Percentiles rank a stretch among this genome's conserved stretches.
phyloP scores from a whole-genome alignment of 2,329 filamentous ascomycete species.

The Clonostachys sp. region DNA sequence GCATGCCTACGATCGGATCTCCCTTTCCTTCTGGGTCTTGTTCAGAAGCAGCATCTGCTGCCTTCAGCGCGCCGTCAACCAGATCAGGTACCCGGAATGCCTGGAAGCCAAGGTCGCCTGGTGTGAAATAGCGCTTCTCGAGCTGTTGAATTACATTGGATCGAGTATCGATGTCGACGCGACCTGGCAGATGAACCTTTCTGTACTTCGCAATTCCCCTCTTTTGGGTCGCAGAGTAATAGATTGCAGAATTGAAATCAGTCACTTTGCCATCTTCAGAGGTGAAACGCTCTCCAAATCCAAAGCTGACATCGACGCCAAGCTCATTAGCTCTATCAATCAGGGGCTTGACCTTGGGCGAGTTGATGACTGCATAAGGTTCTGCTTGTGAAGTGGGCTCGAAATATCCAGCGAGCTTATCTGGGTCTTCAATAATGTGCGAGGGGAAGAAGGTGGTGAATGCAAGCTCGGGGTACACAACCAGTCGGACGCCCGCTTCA shows the following conservation, averaged over 20 bases:
- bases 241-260: conserved; percentile 41
- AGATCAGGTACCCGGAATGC: conserved; percentile 46
- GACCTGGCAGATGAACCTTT: conserved; percentile 50
- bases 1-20: conserved; percentile 48
- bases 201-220: conserved; percentile 45
- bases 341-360: conserved; percentile 38
- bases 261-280: conserved; percentile 24
- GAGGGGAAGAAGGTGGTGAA: conserved; percentile 54
- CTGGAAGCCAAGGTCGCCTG: conserved; percentile 46
- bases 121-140: conserved; percentile 50
- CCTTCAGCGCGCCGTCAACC: conserved; percentile 17
- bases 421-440: conserved; percentile 36
- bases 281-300: conserved; percentile 40
- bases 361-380: conserved; percentile 14
- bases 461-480: conserved; percentile 50
- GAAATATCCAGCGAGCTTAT: conserved; percentile 42
- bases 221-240: conserved; percentile 36
- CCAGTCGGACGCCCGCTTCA: conserved; percentile 35
- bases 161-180: conserved; percentile 41
- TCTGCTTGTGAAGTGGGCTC: conserved; percentile 32
- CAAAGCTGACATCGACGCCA: conserved; percentile 44
- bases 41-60: conserved; percentile 15
- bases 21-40: conserved; percentile 18
- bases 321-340: conserved; percentile 41
- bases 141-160: conserved; percentile 46